Base-by-base conservation (phyloP, 2,329 filamentous ascomycete species). In the Madurella mycetomatis region DNA sequence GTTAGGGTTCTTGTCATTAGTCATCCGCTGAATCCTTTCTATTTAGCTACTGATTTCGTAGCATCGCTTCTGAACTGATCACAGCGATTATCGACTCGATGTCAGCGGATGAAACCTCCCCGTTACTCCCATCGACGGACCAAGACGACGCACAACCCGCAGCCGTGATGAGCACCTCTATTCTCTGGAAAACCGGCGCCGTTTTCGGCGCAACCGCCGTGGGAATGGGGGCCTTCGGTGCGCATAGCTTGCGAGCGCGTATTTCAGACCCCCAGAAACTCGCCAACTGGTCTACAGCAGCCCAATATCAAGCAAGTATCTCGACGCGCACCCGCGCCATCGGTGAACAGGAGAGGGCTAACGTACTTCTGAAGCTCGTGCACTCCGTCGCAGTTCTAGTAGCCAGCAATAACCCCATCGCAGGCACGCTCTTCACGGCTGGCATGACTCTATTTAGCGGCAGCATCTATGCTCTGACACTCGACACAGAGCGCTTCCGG, bases 391-490 rank as follows among this genome's bases (percentile, higher is more conserved):
- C 80, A 41, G 70, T 87, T 45, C 79, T 87, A 25, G 70, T 85
- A 17, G 75, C 81, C 1, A 81, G 82, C 11, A 73, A 77, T 59
- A 79, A 82, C 63, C 80, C 77, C 32, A 62, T 83, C 18, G 82
- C 83, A 16, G 78, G 79, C 49, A 70, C 70, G 1, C 71, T 86
- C n/a, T 80, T 87, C 65, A 79, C 80, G 0, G 81, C 81, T 0
- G 84, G 85, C 49, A 86, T 87, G 73, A 81, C 81, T 4, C 77
- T 86, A 75, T 87, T 87, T 69, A 82, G 77, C 55, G 85, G 85
- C 1, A 82, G 77, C 64, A 78, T 88, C 59, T 88, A 88, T 66
- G 72, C 82, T 9, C 74, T 87, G 9, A 75, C 81, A 0, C 71
- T 87, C n/a, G 79, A 86, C 68, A 79, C 83, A 17, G 75, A 80